phyloP scores from a whole-genome alignment of 805 yeast species.

The Candida tibetensis region DNA sequence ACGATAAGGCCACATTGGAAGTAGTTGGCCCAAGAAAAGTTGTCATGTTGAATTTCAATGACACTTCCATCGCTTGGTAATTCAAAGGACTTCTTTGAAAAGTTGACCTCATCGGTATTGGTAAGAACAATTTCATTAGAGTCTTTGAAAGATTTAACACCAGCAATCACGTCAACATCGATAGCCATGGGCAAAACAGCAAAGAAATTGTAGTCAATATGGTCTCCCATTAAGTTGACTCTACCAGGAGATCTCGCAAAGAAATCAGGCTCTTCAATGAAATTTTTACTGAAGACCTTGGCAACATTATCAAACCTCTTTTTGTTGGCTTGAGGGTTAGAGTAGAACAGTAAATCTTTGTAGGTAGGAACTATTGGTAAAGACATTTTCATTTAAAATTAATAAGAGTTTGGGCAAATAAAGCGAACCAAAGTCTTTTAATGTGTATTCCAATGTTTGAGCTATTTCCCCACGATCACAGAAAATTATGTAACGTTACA shows the following conservation, averaged over 20 bases:
- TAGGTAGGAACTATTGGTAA: slow-evolving; percentile 30
- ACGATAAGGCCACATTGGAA: slow-evolving; percentile 64
- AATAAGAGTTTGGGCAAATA: too few species aligned
- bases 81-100: slow-evolving; percentile 33
- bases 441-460: too few species aligned
- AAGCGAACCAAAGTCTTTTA: too few species aligned
- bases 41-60: slow-evolving; percentile 46
- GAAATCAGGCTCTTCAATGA: slow-evolving; percentile 39
- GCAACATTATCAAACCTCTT: slow-evolving; percentile 26
- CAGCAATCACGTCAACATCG: slow-evolving; percentile 59
- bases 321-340: slow-evolving; percentile 24
- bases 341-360: slow-evolving; percentile 33
- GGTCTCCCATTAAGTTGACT: slow-evolving; percentile 74
- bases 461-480: too few species aligned
- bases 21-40: slow-evolving; percentile 64
- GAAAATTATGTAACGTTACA: too few species aligned
- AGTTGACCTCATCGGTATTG: slow-evolving; percentile 31
- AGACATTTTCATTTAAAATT: too few species aligned
- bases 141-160: slow-evolving; percentile 28
- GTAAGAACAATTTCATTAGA: slow-evolving; percentile 25
- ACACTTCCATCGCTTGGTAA: slow-evolving; percentile 40
- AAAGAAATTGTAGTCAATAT: slow-evolving; percentile 65
- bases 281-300: slow-evolving; percentile 21
- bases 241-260: slow-evolving; percentile 70
- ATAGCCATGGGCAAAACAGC: slow-evolving; percentile 74